Conservation (phyloP, 306 rosid genomes). For the Sindora glabra region DNA sequence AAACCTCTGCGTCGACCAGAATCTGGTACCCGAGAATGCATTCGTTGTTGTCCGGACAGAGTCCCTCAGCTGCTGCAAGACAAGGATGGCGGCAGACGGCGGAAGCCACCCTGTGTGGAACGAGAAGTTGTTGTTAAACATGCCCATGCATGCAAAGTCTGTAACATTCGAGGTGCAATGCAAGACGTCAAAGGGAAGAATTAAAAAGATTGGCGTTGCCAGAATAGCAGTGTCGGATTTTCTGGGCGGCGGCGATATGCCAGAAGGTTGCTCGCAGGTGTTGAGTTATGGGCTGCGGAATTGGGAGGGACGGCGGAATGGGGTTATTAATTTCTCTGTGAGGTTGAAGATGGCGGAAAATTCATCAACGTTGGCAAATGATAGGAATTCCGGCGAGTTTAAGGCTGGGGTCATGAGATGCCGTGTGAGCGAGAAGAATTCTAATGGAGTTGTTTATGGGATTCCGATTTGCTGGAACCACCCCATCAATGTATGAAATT, state of each 20-base stretch:
- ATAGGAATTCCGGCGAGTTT: background rate
- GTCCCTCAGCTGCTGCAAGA: conserved; percentile 5
- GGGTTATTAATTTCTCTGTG: conserved; percentile 45
- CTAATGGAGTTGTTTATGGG: background rate
- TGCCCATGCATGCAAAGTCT: conserved; percentile 18
- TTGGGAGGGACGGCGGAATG: conserved; percentile 27
- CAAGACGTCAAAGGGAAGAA: conserved; percentile 10
- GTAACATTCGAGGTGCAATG: conserved; percentile 36
- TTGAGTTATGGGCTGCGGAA: conserved; percentile 51
- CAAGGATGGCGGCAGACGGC: conserved; percentile 14
- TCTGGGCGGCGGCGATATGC: conserved; percentile 6
- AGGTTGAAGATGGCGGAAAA: conserved; percentile 6
- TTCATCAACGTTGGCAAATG: background rate
- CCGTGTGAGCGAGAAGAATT: background rate
- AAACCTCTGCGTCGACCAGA: conserved; percentile 23
- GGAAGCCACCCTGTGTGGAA: conserved; percentile 33
- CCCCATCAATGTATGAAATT: background rate
- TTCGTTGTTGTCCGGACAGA: conserved; percentile 34
- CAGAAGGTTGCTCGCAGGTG: conserved; percentile 27
- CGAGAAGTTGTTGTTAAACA: conserved; percentile 26
- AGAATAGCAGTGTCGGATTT: conserved; percentile 41
- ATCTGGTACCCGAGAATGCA: conserved; percentile 18
- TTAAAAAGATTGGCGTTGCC: conserved; percentile 28
- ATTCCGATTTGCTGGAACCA: conserved; percentile 19
- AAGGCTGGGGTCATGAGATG: background rate